Conservation (phyloP, 306 rosid genomes). For the Medicago ruthenica region DNA sequence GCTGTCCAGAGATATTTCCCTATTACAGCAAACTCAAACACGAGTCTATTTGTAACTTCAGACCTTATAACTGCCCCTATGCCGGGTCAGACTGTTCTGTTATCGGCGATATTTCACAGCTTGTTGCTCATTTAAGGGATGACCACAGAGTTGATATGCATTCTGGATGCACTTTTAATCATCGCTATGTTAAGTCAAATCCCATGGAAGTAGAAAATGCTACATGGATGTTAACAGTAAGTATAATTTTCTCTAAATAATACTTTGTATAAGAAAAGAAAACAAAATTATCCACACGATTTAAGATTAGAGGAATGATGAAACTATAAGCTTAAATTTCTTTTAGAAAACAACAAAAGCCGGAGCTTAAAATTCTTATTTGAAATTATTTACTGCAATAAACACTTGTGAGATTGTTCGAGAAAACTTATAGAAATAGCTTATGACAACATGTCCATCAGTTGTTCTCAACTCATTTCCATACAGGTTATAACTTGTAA, state of each 20-base stretch:
- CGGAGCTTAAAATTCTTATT: background rate
- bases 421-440: background rate
- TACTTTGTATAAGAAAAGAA: background rate
- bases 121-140: conserved; percentile 72
- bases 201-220: conserved; percentile 87
- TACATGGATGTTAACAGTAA: conserved; percentile 90
- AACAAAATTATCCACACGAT: background rate
- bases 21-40: conserved; percentile 82
- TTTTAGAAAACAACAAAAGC: too few relatives aligned
- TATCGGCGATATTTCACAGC: conserved; percentile 70
- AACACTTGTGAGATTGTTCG: background rate
- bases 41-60: conserved; percentile 69
- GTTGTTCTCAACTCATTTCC: background rate
- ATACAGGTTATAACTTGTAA: background rate
- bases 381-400: background rate
- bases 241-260: conserved; percentile 31
- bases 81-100: conserved; percentile 82
- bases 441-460: background rate
- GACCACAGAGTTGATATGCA: conserved; percentile 89
- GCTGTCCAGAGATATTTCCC: conserved; percentile 80
- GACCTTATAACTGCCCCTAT: conserved; percentile 81
- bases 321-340: too few relatives aligned
- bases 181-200: conserved; percentile 81
- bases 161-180: conserved; percentile 79
- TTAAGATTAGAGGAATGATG: background rate